A percentile compares a stretch with the other conserved stretches of the same genome.
Evolutionary conservation across 1,284 basidiomycete species (phyloP).

Genomic region (Cryptococcus deneoformans): DNA sequence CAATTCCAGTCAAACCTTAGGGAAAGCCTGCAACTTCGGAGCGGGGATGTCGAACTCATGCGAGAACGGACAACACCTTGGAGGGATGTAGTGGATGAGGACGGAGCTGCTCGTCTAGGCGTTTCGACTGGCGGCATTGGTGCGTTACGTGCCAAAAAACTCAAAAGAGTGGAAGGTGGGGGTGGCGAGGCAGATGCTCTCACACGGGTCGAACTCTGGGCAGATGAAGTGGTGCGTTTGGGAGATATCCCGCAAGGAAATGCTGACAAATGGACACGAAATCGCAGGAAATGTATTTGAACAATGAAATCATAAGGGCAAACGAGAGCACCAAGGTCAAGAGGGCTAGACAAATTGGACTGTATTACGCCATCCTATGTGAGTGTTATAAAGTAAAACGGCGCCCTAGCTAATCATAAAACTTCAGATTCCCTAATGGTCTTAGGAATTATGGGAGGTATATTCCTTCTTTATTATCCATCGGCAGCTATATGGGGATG

Average conservation of each 20-base stretch:
- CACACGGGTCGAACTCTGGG: constrained; percentile 34
- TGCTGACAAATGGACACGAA: background rate
- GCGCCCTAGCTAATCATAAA: no score
- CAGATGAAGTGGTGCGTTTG: constrained; percentile 35
- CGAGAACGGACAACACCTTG: constrained; percentile 37
- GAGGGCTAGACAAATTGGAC: background rate
- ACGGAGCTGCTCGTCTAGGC: background rate
- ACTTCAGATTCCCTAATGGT: background rate
- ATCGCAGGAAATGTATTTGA: constrained; percentile 23
- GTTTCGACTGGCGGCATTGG: background rate
- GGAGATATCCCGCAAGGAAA: background rate
- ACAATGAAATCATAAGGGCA: constrained; percentile 17
- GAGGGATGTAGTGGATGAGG: constrained; percentile 22
- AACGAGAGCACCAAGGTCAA: background rate
- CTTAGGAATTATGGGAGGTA: background rate
- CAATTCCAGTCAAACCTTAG: constrained; percentile 18
- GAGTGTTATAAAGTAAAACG: background rate
- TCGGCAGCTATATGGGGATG: background rate
- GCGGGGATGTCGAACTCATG: constrained; percentile 33
- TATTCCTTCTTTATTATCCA: background rate
- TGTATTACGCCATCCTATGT: background rate
- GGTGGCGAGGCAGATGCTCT: constrained; percentile 25
- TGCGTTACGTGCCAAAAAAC: constrained; percentile 8
- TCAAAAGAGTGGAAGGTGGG: constrained; percentile 29
- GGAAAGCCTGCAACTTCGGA: constrained; percentile 18